Evolutionary conservation across 2,329 filamentous ascomycete species (phyloP).

Genomic region (Zasmidium cellare): DNA sequence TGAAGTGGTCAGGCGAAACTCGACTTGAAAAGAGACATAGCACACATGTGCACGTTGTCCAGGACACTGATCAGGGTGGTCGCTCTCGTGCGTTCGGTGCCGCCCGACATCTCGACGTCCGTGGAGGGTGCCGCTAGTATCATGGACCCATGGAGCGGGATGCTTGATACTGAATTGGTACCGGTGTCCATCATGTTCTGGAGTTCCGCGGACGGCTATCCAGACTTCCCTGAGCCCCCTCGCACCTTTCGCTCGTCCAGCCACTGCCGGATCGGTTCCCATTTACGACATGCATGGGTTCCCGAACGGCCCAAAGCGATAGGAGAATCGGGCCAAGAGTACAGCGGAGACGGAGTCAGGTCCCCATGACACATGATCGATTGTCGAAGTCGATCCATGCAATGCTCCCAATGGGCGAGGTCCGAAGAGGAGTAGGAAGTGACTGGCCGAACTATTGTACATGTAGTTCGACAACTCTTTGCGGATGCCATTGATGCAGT

Average conservation of each 20-base stretch:
- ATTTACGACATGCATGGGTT: constrained; percentile 18
- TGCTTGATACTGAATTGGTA: too few species aligned
- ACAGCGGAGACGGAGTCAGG: constrained; percentile 19
- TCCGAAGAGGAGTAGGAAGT: constrained; percentile 8
- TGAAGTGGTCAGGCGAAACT: not conserved
- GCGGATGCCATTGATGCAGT: constrained; percentile 24
- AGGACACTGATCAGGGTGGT: too few species aligned
- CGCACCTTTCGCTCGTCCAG: constrained; percentile 14
- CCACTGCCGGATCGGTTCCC: constrained; percentile 20
- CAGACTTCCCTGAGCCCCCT: too few species aligned
- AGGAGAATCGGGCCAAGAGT: constrained; percentile 12
- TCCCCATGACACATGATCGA: constrained; percentile 24
- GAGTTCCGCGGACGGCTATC: too few species aligned
- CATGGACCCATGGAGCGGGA: too few species aligned
- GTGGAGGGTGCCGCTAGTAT: too few species aligned
- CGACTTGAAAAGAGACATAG: too few species aligned
- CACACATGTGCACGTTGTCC: too few species aligned
- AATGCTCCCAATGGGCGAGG: constrained; percentile 20
- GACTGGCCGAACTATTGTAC: constrained; percentile 13
- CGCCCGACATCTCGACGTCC: too few species aligned
- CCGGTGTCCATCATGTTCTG: too few species aligned
- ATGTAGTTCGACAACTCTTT: constrained; percentile 14
- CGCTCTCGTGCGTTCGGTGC: too few species aligned
- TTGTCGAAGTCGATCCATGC: constrained; percentile 22
- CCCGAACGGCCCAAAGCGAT: constrained; percentile 18